Base-by-base conservation (phyloP, 108 stramenopile genomes). In the Seminavis robusta region DNA sequence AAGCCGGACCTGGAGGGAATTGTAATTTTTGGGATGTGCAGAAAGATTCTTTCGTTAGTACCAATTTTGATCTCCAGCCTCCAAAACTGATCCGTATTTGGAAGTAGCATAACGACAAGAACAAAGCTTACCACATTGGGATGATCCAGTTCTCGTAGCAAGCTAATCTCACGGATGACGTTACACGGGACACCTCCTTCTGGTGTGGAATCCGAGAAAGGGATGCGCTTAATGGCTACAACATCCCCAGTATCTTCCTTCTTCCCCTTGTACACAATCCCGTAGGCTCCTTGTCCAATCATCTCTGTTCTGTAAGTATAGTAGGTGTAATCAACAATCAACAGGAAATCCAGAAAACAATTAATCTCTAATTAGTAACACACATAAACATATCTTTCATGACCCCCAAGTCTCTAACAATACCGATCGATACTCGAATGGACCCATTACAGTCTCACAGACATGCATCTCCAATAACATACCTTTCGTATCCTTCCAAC, bases 241-340 rank as follows among this genome's bases (percentile, higher is more conserved):
- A 76, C 77, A 44, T 84, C 80, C 23, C 80, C 81, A 15, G 81
- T 81, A 27, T 80, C 71, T 43, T 78, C 61, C 50, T 97, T 94
- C 21, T 65, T 88, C 31, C 97, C 97, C 50, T 95, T 94, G 81
- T 97, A 99, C 28, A 99, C 97, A 39, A 98, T 94, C 11, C 98
- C 98, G 52, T 99, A 99, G 1, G 98, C 98, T 38, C 98, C 98
- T 69, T 99, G 97, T 17, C 98, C 98, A 37, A 99, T 95, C 64
- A 97, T 89, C 30, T 96, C 97, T 39, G 96, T 84, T 47, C 95
- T 96, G 52, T n/a, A 17, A n/a, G 31, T 15, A 27, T 19, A 29
- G 30, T 28, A n/a, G 56, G 26, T 33, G 45, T 30, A 6, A 24
- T 9, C 33, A 2, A 31, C 5, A 58, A 39, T 13, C 4, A 56